These are phyloP conservation scores for Gentiana macrophylla DNA, from an alignment of 257 asterid species.

Conservation along the genomic window DNA sequence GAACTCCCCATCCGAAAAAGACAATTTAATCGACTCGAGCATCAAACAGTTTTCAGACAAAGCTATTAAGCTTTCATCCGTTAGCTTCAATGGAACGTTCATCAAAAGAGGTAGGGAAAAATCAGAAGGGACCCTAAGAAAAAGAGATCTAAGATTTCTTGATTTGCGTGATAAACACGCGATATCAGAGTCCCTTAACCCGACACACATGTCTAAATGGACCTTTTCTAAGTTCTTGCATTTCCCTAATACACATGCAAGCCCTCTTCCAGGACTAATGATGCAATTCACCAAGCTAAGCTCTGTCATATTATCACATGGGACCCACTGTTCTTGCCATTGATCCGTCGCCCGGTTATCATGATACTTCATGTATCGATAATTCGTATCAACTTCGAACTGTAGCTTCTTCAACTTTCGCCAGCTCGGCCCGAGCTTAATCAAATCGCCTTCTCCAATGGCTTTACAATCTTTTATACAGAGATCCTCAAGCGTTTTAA, in stretches of 20 bases:
- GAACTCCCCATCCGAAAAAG: slow-evolving; percentile 56
- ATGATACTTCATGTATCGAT: slow-evolving; percentile 62
- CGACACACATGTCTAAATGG: slow-evolving; percentile 69
- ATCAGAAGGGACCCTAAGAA: slow-evolving; percentile 62
- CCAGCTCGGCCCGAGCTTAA: slow-evolving; percentile 65
- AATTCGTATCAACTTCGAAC: slow-evolving; percentile 70
- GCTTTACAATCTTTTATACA: slow-evolving; percentile 71
- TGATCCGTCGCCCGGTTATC: slow-evolving; percentile 48
- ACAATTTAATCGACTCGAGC: slow-evolving; percentile 48
- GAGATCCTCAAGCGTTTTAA: slow-evolving; percentile 60
- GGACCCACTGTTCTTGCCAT: slow-evolving; percentile 60
- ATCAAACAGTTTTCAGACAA: slow-evolving; percentile 43
- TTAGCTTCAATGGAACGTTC: slow-evolving; percentile 50
- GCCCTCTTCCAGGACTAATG: slow-evolving; percentile 73
- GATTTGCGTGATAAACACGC: slow-evolving; percentile 52
- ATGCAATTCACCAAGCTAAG: slow-evolving; percentile 65
- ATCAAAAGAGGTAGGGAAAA: slow-evolving; percentile 45
- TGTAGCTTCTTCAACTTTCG: slow-evolving; percentile 43
- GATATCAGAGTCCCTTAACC: slow-evolving; percentile 67
- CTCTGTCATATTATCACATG: slow-evolving; percentile 62
- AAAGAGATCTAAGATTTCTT: slow-evolving; percentile 55
- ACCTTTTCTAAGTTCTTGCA: slow-evolving; percentile 61
- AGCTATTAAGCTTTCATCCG: slow-evolving; percentile 58
- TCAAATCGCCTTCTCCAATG: slow-evolving; percentile 75
- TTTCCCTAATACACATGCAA: slow-evolving; percentile 65